Conservation (phyloP, 805 yeast genomes). For the Kodamaea lidongshanica region DNA sequence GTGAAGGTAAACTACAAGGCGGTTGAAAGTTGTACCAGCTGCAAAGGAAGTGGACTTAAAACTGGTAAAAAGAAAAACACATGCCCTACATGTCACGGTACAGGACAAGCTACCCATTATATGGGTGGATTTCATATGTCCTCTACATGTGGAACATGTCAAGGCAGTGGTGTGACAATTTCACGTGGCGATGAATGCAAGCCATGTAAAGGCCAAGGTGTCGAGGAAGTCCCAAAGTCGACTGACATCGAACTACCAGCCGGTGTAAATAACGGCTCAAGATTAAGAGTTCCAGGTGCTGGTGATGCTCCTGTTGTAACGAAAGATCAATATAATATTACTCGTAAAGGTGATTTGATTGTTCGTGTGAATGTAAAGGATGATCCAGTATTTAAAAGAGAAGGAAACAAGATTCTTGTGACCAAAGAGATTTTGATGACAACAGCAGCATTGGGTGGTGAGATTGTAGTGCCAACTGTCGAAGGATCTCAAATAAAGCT, state of each 20-base stretch:
- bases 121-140: slow-evolving; percentile 97
- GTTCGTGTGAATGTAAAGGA: slow-evolving; percentile 73
- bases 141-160: slow-evolving; percentile 81
- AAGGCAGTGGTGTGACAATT: slow-evolving; percentile 80
- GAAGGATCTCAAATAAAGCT: slow-evolving; percentile 72
- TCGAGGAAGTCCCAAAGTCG: slow-evolving; percentile 55
- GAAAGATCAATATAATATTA: slow-evolving; percentile 59
- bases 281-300: slow-evolving; percentile 76
- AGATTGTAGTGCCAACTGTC: slow-evolving; percentile 82
- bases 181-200: slow-evolving; percentile 64
- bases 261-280: slow-evolving; percentile 81
- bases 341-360: slow-evolving; percentile 81
- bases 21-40: slow-evolving; percentile 68
- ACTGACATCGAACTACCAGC: slow-evolving; percentile 81
- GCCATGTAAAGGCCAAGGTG: slow-evolving; percentile 88
- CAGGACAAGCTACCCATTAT: slow-evolving; percentile 82
- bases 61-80: slow-evolving; percentile 66
- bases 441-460: slow-evolving; percentile 95
- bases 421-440: slow-evolving; percentile 77
- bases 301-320: slow-evolving; percentile 85
- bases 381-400: slow-evolving; percentile 65
- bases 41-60: slow-evolving; percentile 84
- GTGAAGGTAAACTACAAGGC: slow-evolving; percentile 64
- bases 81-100: slow-evolving; percentile 85
- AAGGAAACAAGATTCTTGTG: slow-evolving; percentile 59